Conservation (phyloP, 257 asterid species). For the Przewalskia tangutica region DNA sequence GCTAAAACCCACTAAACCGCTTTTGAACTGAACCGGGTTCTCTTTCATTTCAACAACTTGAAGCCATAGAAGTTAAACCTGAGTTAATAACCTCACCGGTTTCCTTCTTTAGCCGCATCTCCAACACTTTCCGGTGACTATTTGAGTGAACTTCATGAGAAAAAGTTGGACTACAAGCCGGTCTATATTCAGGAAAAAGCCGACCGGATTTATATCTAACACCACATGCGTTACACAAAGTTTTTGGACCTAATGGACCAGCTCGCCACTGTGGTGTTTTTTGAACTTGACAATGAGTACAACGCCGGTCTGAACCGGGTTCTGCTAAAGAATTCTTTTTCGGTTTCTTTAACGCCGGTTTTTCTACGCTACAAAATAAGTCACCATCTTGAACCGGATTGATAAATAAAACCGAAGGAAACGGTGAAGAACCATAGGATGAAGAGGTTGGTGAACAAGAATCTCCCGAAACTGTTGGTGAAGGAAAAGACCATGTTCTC, state of each 20-base stretch:
- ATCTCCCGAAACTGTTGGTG: conserved; percentile 32
- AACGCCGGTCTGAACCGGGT: conserved; percentile 43
- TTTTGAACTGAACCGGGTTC: neutral
- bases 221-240: conserved; percentile 77
- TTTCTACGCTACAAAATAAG: conserved; percentile 26
- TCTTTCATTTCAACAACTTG: conserved; percentile 13
- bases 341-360: conserved; percentile 44
- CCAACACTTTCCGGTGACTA: conserved; percentile 75
- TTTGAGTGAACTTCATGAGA: conserved; percentile 56
- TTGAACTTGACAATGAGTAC: conserved; percentile 68
- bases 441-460: conserved; percentile 41
- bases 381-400: conserved; percentile 28
- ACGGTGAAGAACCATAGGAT: conserved; percentile 27
- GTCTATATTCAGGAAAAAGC: conserved; percentile 67
- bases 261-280: conserved; percentile 89
- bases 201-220: conserved; percentile 88
- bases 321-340: conserved; percentile 36
- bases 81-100: conserved; percentile 12
- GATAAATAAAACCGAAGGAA: conserved; percentile 13
- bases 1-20: conserved; percentile 5
- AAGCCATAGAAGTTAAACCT: conserved; percentile 19
- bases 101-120: conserved; percentile 68
- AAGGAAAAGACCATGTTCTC: conserved; percentile 32
- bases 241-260: conserved; percentile 76
- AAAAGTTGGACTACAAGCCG: conserved; percentile 83